A percentile compares a stretch with the other conserved stretches of the same genome.
Evolutionary conservation across 2,329 filamentous ascomycete species (phyloP).

Genomic region (Calonectria henricotiae): DNA sequence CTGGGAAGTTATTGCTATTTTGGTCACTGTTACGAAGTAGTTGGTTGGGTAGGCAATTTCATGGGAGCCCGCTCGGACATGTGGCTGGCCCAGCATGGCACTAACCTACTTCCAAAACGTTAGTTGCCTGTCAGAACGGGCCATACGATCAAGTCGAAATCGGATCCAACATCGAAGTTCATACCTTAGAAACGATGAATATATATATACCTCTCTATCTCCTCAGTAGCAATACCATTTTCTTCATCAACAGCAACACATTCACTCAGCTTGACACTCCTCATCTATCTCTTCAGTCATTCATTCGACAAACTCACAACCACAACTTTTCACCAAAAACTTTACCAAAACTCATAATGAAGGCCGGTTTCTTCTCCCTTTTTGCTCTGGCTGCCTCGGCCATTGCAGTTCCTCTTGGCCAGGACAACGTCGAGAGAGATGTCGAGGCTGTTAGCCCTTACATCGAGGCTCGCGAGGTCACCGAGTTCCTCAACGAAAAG

Average conservation of each 20-base stretch:
- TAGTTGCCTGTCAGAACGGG: conserved; percentile 15
- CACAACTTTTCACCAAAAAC: conserved; percentile 4
- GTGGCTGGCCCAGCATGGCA: not conserved
- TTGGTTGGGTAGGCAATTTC: too few species aligned
- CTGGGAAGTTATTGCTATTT: not conserved
- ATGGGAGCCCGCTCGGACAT: conserved; percentile 1
- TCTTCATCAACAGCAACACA: conserved; percentile 8
- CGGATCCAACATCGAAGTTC: not conserved
- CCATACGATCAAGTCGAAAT: not conserved
- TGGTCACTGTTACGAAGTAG: too few species aligned
- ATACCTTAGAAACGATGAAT: not conserved
- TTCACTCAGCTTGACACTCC: not conserved
- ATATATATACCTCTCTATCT: not conserved
- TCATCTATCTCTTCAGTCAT: conserved; percentile 1
- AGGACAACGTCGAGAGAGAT: conserved; percentile 16
- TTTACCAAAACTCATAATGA: conserved; percentile 40
- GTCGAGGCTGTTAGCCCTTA: not conserved
- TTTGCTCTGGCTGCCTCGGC: conserved; percentile 42
- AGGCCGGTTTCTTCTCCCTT: conserved; percentile 43
- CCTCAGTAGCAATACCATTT: too few species aligned
- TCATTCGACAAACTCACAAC: not conserved
- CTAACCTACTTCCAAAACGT: conserved; percentile 4
- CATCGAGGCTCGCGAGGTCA: conserved; percentile 8
- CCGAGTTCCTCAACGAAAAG: conserved; percentile 17
- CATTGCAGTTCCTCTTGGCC: conserved; percentile 38